Evolutionary conservation across 2,329 filamentous ascomycete species (phyloP), one percentile per base, ranked within the genome.

Genomic region (Dactylonectria macrodidyma): DNA sequence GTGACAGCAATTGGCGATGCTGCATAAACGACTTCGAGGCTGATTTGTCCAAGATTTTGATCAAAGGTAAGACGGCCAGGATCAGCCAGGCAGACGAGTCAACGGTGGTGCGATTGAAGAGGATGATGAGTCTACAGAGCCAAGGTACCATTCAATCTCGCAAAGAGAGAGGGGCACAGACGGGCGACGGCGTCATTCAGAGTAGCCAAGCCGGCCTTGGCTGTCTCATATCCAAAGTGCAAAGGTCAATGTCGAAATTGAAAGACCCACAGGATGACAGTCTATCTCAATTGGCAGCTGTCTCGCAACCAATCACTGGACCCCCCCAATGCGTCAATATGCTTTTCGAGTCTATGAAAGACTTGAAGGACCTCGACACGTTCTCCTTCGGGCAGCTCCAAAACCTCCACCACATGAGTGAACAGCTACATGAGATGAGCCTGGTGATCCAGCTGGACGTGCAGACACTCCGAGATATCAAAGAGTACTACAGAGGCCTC

Each of bases 21-120:
- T 67, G 54, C 26, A 71, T 71, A 3, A 71, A 71, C 11, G 63
- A 71, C 5, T 58, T 64, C 1, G 67, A 65, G 24, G 16, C 12
- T 9, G 30, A 59, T 19, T 47, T 71, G 2, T 62, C 51, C 3
- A 33, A 34, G 0, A 47, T 69, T 11, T 36, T 71, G 8, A 34
- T 19, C 22, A 67, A 67, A 12, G 69, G 67, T 1, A 65, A 67
- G 22, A 69, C 69, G 4, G 57, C 64, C 2, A 16, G 30, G 7
- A 33, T 69, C 4, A 52, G 62, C 10, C 8, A 19, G 2, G 30
- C 26, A 12, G 52, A 47, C 33, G 14, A 38, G 9, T 50, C 12
- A n/a, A 26, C 33, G 22, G 22, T 41, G 22, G 9, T 59, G 16
- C 24, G 19, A 7, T 12, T 52, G 2, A 22, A 47, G 14, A 36